A percentile compares a stretch with the other conserved stretches of the same genome.
Evolutionary conservation across 2,329 filamentous ascomycete species (phyloP).

Genomic region (Fusarium zealandicum): DNA sequence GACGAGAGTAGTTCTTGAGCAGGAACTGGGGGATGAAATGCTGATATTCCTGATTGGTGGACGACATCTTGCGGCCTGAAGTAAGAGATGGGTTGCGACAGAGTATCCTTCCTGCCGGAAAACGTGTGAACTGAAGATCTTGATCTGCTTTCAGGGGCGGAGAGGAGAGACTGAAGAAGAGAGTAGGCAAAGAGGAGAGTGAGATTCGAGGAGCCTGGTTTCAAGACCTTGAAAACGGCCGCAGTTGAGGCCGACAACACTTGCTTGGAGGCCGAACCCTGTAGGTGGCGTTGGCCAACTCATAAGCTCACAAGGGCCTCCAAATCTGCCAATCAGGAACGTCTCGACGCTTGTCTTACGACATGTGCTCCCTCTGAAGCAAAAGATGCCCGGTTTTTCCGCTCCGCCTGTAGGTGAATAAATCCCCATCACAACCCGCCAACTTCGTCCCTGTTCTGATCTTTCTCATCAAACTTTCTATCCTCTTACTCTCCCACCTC

Average conservation of each 20-base stretch:
- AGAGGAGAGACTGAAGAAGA: no score
- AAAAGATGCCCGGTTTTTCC: neutral
- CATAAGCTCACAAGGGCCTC: slow-evolving; percentile 11
- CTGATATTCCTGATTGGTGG: no score
- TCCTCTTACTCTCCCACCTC: neutral
- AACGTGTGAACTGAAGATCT: no score
- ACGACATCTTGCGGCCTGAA: no score
- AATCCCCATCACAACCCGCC: neutral
- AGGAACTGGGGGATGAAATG: no score
- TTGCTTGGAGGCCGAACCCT: neutral
- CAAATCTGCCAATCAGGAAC: slow-evolving; percentile 15
- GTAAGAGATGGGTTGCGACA: no score
- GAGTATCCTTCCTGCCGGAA: no score
- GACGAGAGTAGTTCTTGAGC: neutral
- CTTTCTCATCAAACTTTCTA: no score
- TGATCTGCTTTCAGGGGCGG: no score
- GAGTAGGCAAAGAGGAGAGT: no score
- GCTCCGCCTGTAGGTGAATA: slow-evolving; percentile 2
- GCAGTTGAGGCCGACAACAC: slow-evolving; percentile 17
- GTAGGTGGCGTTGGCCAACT: slow-evolving; percentile 6
- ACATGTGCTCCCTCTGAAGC: neutral
- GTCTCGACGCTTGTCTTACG: neutral
- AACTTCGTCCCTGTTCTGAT: accelerated
- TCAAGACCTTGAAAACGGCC: no score
- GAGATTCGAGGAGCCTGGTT: no score